A percentile compares a stretch with the other conserved stretches of the same genome.
phyloP scores from a whole-genome alignment of 176 grass and related monocot species.

The Triticum dicoccoides region DNA sequence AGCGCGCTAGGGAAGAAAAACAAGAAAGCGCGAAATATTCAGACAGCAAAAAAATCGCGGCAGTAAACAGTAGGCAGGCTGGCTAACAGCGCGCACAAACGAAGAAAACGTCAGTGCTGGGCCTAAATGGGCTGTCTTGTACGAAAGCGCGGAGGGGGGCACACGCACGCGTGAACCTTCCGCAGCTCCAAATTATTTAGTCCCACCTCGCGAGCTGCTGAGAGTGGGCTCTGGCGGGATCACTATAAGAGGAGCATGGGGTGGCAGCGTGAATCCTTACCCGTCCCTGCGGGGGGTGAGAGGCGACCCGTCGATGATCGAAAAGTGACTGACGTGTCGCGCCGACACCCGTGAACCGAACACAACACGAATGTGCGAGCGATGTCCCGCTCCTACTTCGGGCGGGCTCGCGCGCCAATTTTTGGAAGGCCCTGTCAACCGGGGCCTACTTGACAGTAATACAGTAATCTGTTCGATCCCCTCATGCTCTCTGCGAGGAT shows the following conservation, averaged over 20 bases:
- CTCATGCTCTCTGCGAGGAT: no score
- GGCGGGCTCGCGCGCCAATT: slow-evolving; percentile 51
- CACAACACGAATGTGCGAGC: slow-evolving; percentile 38
- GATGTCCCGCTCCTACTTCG: slow-evolving; percentile 53
- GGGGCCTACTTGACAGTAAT: slow-evolving; percentile 38
- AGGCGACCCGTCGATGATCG: slow-evolving; percentile 70
- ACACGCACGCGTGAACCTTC: no score
- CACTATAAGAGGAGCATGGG: not conserved
- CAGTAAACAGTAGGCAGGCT: no score
- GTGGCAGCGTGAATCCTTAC: fast-evolving
- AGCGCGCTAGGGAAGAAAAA: no score
- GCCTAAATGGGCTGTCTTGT: not conserved
- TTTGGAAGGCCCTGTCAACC: slow-evolving; percentile 53
- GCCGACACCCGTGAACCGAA: slow-evolving; percentile 53
- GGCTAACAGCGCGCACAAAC: not conserved
- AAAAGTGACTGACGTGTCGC: slow-evolving; percentile 58
- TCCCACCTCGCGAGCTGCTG: not conserved
- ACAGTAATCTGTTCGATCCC: no score
- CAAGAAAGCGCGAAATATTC: not conserved
- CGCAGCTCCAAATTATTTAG: not conserved
- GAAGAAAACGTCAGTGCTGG: not conserved
- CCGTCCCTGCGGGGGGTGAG: slow-evolving; percentile 57
- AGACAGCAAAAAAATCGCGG: not conserved
- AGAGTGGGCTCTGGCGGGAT: fast-evolving
- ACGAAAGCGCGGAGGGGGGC: not conserved